Evolutionary conservation across 192 early-diverging fungal genomes (phyloP), one percentile per base, ranked within the genome.

Genomic region (Backusella liffmaniae): DNA sequence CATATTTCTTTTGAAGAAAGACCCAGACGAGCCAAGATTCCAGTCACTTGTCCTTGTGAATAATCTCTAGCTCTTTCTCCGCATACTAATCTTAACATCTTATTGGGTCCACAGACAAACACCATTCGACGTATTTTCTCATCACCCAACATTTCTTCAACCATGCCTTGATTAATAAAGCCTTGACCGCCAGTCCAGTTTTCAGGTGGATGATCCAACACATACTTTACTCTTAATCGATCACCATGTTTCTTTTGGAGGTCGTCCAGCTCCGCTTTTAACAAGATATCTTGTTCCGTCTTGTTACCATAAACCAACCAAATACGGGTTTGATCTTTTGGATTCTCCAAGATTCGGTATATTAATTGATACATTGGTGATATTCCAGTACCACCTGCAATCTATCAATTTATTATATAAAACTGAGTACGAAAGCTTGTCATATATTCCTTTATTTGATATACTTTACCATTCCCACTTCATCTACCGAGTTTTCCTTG

Each of bases 361-460:
- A 90, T 88, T 13, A 91, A 77, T 74, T 91, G 88, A 76, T 90
- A 85, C 84, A 94, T 87, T 39, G 92, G 92, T 4, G 93, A 88
- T 23, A 93, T 89, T n/a, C 93, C 93, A 2, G 93, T 92, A n/a
- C 93, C 93, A 78, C 93, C 93, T 51, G 91, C 92, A 70, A 94
- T 85, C 87, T 89, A 83, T 67, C 66, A 59, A 37, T 59, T 10
- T 62, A 26, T 26, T 26, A 29, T 26, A 62, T 9, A 29, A 9
- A 62, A 12, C 12, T 62, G 56, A 62, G 56, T 62, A 62, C 56
- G 9, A 62, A 29, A 29, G 23, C 23, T 49, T 69, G 67, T 69
- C 39, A 69, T 26, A 42, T 69, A 41, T 21, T 46, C 79, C 51
- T 68, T 70, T 65, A 77, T 81, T 23, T 62, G 39, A 5, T 39